phyloP scores from a whole-genome alignment of 371 early-diverging fungal species.

The Mortierella sp. region DNA sequence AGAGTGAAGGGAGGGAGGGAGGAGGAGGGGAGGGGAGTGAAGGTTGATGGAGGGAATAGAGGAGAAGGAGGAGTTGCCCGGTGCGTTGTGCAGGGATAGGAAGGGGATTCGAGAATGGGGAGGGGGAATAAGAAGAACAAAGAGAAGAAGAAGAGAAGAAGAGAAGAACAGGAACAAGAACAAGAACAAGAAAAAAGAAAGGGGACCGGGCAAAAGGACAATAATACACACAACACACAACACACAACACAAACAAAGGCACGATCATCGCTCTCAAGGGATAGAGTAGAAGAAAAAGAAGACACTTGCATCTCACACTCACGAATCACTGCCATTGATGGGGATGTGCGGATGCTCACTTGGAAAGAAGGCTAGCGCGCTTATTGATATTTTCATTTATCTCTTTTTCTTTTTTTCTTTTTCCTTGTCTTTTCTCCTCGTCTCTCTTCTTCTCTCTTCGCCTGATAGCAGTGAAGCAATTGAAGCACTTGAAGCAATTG shows the following conservation, averaged over 20 bases:
- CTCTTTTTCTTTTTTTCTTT: neutral
- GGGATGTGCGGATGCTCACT: neutral
- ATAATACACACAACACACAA: too few relatives aligned
- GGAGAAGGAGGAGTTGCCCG: neutral
- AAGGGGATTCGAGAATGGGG: slow-evolving; percentile 49
- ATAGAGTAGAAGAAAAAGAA: too few relatives aligned
- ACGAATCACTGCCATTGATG: too few relatives aligned
- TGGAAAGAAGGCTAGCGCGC: neutral
- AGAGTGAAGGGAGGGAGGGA: neutral
- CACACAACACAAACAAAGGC: neutral
- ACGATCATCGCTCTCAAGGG: neutral
- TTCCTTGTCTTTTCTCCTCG: neutral
- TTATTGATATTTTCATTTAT: neutral
- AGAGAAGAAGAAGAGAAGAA: neutral
- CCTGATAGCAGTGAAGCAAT: neutral
- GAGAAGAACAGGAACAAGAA: neutral
- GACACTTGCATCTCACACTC: too few relatives aligned
- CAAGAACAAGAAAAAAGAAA: neutral
- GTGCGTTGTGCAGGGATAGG: slow-evolving; percentile 19
- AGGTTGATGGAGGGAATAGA: neutral
- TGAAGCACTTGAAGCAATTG: too few relatives aligned
- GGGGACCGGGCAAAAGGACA: neutral
- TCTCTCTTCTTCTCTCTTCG: neutral
- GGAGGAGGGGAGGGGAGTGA: too few relatives aligned
- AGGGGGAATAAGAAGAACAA: neutral